Evolutionary conservation across 192 early-diverging fungal genomes (phyloP), one percentile per base, ranked within the genome.

Genomic region (Chytriomyces sp.): DNA sequence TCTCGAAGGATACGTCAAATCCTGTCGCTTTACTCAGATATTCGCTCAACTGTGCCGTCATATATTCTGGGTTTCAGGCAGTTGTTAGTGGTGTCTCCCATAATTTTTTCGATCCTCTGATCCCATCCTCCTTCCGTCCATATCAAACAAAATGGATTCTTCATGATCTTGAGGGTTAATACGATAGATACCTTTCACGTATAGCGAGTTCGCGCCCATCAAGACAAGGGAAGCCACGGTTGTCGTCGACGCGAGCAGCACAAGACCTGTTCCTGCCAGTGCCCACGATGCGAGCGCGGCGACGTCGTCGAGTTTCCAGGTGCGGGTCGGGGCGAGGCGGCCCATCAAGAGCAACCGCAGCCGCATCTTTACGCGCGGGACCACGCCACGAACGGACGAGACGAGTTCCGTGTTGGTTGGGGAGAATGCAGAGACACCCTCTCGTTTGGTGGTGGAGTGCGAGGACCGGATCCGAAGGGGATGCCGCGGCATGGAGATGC

Each of bases 281-380:
- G 93, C 78, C 94, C 94, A 98, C 3, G 91, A 90, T 49, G 91
- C 87, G 76, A 96, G 74, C 0, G 95, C 96, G 39, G 94, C 88
- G 56, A 95, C 84, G 70, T 98, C 95, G 75, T 98, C 94, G 10
- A 93, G 64, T 52, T 64, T 39, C 79, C 71, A 73, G 10, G 74
- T 78, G 36, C 81, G 64, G 22, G 61, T 17, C 49, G 59, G 39
- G 17, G 34, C 25, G 44, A 30, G n/a, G 25, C 39, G 63, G 12
- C 84, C 84, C 57, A 80, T 72, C n/a, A 86, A 59, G 56, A 86
- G 78, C 30, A 86, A 59, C 14, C 79, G 66, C 32, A 81, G 44
- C 54, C 84, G 76, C 26, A 81, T 58, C 33, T 74, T 30, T 31
- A 80, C 52, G 40, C 78, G 66, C 26, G 69, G 59, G 64, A 75